Evolutionary conservation across 305 asterid species (phyloP), one percentile per base, ranked within the genome.

Genomic region (Fraxinus xanthoxyloides): DNA sequence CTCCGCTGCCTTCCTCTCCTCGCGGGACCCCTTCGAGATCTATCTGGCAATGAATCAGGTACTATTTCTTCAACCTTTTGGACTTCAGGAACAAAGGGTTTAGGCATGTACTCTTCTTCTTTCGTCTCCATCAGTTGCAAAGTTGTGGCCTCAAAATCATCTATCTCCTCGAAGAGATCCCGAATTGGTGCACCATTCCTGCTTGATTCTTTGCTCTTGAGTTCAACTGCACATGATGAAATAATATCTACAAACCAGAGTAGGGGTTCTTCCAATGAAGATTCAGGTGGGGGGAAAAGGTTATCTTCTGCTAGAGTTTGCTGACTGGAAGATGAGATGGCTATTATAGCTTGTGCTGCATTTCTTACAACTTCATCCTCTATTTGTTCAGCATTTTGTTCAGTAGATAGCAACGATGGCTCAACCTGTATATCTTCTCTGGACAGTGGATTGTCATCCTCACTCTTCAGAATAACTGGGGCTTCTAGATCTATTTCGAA

Each of bases 1-100:
- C 95, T 90, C 77, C 98, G 86, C 65, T 90, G 98, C 86, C 98
- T 90, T 78, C 99, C 98, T 89, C 99, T 93, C 87, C 95, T 91
- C 1, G 94, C 51, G 77, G 92, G 95, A 21, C 97, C 98, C 89
- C 97, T 93, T 74, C 98, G 85, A 32, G 94, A 74, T 82, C 95
- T 83, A 8, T 84, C 79, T 13, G 89, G 61, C 30, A 65, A 65
- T 24, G 17, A 23, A 65, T 65, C 72, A 46, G 86, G 76, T 24
- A 85, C 96, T 4, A 80, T 56, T 10, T 89, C 95, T 83, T 93
- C 97, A 7, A 73, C 78, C n/a, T 79, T 85, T 75, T 59, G 87
- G 80, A 82, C 21, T 56, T 94, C 93, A 3, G 91, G 91, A 26
- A 92, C 87, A 46, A 91, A 91, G 15, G 95, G 97, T 31, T 73